Conservation (phyloP, 257 asterid species). For the Verbena officinalis region DNA sequence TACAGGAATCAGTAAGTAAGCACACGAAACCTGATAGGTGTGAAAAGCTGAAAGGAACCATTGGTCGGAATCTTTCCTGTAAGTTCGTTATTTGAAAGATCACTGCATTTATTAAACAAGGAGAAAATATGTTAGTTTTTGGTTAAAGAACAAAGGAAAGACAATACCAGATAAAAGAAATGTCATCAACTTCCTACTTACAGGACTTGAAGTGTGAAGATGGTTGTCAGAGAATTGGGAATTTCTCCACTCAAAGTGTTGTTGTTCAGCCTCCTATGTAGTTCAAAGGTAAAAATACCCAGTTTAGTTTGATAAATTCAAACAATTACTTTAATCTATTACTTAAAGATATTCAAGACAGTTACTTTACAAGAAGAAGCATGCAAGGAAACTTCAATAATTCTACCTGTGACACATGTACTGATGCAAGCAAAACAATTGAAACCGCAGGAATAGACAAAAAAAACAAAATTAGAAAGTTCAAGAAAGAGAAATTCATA, state of each 20-base stretch:
- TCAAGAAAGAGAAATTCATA: conserved; percentile 41
- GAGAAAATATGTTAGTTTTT: conserved; percentile 24
- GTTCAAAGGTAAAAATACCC: conserved; percentile 29
- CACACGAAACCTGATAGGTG: conserved; percentile 85
- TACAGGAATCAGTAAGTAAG: conserved; percentile 8
- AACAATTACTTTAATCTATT: background rate
- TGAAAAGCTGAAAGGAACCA: conserved; percentile 92
- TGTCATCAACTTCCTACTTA: conserved; percentile 47
- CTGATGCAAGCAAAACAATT: conserved; percentile 11
- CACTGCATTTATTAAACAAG: conserved; percentile 56
- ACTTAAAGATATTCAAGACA: background rate
- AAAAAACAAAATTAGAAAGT: too few species aligned
- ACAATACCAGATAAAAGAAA: conserved; percentile 8
- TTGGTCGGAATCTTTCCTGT: conserved; percentile 69
- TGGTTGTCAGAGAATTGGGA: conserved; percentile 65
- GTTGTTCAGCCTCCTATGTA: conserved; percentile 92
- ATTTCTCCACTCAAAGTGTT: conserved; percentile 79
- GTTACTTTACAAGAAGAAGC: background rate
- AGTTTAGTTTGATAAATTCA: conserved; percentile 22
- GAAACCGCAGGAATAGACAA: too few species aligned
- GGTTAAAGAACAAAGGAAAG: conserved; percentile 14
- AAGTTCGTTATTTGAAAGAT: conserved; percentile 79
- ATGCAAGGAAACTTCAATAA: conserved; percentile 7
- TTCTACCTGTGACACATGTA: background rate
- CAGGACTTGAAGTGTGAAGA: conserved; percentile 92